phyloP scores from a whole-genome alignment of 129 eudicot genomes.

The Rutidosis leptorrhynchoides region DNA sequence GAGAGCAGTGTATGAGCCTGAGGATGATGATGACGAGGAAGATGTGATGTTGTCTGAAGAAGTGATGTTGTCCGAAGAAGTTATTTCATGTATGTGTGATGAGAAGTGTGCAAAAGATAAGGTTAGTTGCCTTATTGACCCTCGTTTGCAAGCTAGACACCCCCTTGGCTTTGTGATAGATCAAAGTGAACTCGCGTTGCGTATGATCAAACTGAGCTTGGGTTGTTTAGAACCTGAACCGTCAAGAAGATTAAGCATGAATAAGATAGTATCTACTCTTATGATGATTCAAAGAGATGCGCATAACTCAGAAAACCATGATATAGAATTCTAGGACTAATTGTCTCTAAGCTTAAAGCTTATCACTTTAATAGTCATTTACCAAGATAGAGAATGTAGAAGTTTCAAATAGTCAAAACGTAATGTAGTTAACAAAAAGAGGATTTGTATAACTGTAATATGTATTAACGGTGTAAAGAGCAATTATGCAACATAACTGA shows the following conservation, averaged over 20 bases:
- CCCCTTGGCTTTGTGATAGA: slow-evolving; percentile 53
- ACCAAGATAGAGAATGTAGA: too few species aligned
- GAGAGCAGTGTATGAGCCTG: slow-evolving; percentile 37
- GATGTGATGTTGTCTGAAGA: slow-evolving; percentile 52
- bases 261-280: slow-evolving; percentile 46
- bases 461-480: background rate
- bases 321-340: background rate
- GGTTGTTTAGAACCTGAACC: slow-evolving; percentile 64
- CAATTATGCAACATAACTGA: background rate
- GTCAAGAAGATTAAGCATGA: slow-evolving; percentile 44
- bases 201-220: slow-evolving; percentile 42
- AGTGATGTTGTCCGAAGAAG: slow-evolving; percentile 45
- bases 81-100: slow-evolving; percentile 32
- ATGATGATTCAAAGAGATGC: slow-evolving; percentile 68
- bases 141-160: slow-evolving; percentile 50
- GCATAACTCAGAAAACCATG: slow-evolving; percentile 31
- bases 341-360: slow-evolving; percentile 2
- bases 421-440: background rate
- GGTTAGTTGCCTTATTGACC: slow-evolving; percentile 41
- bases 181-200: slow-evolving; percentile 45
- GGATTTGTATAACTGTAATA: background rate
- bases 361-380: background rate
- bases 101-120: slow-evolving; percentile 30
- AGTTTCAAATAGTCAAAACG: slow-evolving; percentile 18
- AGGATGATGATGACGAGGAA: slow-evolving; percentile 48